Evolutionary conservation across 208 protist genomes (phyloP).

Genomic region (Wallacemonas rigidus): DNA sequence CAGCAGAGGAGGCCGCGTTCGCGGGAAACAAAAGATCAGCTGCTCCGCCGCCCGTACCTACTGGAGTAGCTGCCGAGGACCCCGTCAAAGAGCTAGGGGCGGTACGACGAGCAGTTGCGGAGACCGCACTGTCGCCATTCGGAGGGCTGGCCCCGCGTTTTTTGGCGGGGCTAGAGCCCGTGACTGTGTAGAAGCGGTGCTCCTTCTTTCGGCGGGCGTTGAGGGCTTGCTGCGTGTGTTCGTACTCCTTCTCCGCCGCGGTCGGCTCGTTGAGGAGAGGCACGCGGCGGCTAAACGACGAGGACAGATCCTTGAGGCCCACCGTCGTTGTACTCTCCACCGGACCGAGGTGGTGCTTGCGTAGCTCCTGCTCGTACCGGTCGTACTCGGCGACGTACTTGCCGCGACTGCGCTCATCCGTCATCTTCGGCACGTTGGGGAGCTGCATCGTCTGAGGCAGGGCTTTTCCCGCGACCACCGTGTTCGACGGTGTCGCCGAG

Average conservation of each 20-base stretch:
- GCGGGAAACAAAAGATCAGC: too few relatives aligned
- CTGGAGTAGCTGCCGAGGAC: too few relatives aligned
- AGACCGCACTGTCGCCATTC: too few relatives aligned
- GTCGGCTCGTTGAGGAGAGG: constrained; percentile 63
- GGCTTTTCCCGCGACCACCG: constrained; percentile 21
- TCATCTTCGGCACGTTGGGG: constrained; percentile 85
- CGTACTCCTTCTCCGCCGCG: constrained; percentile 61
- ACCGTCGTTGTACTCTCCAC: constrained; percentile 72
- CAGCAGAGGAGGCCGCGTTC: too few relatives aligned
- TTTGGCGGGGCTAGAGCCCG: background rate
- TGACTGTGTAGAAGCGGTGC: constrained; percentile 12
- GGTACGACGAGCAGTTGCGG: too few relatives aligned
- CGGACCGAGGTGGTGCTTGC: constrained; percentile 81
- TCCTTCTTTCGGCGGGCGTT: constrained; percentile 19
- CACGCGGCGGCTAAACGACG: constrained; percentile 71
- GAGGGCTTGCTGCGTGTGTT: constrained; percentile 27
- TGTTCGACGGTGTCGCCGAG: background rate
- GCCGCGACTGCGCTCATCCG: constrained; percentile 71
- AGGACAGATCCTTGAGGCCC: constrained; percentile 56
- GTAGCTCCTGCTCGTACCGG: constrained; percentile 86
- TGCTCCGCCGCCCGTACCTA: too few relatives aligned
- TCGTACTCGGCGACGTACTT: constrained; percentile 90
- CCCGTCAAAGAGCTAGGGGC: too few relatives aligned
- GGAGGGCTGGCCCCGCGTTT: too few relatives aligned
- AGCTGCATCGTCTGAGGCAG: constrained; percentile 48